Evolutionary conservation across 805 yeast species (phyloP).

Genomic region (Clavispora carvajalis): DNA sequence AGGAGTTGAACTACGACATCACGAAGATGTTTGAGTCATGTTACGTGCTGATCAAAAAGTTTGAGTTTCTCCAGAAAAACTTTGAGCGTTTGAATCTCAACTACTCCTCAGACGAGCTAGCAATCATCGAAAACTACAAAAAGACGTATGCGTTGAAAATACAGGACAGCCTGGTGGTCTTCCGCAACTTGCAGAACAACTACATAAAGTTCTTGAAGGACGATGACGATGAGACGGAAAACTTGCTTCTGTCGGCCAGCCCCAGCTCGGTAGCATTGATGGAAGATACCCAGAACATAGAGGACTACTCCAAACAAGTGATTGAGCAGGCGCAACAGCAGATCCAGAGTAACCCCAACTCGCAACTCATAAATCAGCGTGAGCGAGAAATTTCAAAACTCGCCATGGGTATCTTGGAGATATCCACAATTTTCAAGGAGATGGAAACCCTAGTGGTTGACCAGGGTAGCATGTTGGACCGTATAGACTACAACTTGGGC

Average conservation of each 20-base stretch:
- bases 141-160: slow-evolving; percentile 80
- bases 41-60: slow-evolving; percentile 67
- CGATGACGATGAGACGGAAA: slow-evolving; percentile 48
- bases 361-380: slow-evolving; percentile 52
- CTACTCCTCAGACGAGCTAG: slow-evolving; percentile 44
- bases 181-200: slow-evolving; percentile 82
- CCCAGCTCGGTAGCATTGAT: slow-evolving; percentile 1
- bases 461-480: slow-evolving; percentile 89
- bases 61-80: slow-evolving; percentile 40
- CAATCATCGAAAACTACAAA: slow-evolving; percentile 73
- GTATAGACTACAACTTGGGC: slow-evolving; percentile 88
- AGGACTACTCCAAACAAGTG: slow-evolving; percentile 49
- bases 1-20: slow-evolving; percentile 66
- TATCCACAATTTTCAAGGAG: slow-evolving; percentile 88
- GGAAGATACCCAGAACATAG: slow-evolving; percentile 20
- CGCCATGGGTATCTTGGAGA: slow-evolving; percentile 92
- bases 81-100: slow-evolving; percentile 37
- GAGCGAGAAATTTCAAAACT: slow-evolving; percentile 86
- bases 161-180: slow-evolving; percentile 71
- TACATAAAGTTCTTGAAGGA: slow-evolving; percentile 80
- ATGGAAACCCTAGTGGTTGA: slow-evolving; percentile 89
- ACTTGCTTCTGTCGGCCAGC: not conserved
- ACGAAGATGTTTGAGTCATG: slow-evolving; percentile 75
- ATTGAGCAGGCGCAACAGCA: slow-evolving; percentile 43
- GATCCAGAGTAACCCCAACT: slow-evolving; percentile 18